phyloP scores from a whole-genome alignment of 2,329 filamentous ascomycete genomes.

The Aurifilum marmelostoma region DNA sequence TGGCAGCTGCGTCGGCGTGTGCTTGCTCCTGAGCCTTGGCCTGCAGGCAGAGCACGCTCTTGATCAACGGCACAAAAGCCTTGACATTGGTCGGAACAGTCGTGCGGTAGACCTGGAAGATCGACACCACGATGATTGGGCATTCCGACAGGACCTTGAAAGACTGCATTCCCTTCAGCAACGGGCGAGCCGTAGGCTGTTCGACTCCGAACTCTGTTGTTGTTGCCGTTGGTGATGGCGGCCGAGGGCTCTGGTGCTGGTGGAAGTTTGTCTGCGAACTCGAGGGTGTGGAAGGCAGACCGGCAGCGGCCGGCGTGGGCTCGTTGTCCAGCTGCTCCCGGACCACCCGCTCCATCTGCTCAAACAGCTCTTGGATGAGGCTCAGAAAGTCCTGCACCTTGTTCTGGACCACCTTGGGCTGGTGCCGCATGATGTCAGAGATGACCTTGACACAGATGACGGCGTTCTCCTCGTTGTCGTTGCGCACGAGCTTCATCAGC shows the following conservation, averaged over 20 bases:
- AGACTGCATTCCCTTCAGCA: slow-evolving; percentile 94
- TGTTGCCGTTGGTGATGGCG: slow-evolving; percentile 85
- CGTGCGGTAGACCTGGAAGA: slow-evolving; percentile 88
- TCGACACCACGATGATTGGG: slow-evolving; percentile 96
- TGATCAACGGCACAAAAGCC: slow-evolving; percentile 91
- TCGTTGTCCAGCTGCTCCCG: slow-evolving; percentile 90
- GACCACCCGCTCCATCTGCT: slow-evolving; percentile 94
- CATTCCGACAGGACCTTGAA: slow-evolving; percentile 99
- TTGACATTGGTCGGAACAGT: slow-evolving; percentile 85
- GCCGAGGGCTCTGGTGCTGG: slow-evolving; percentile 68
- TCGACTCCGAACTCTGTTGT: slow-evolving; percentile 81
- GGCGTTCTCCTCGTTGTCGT: slow-evolving; percentile 98
- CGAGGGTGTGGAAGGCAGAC: slow-evolving; percentile 68
- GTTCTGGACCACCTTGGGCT: slow-evolving; percentile 75
- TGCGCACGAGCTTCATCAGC: slow-evolving; percentile 83
- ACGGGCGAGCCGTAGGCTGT: slow-evolving; percentile 75
- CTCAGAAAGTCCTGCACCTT: slow-evolving; percentile 89
- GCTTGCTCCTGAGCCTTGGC: slow-evolving; percentile 92
- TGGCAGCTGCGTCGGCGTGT: slow-evolving; percentile 79
- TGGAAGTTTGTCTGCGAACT: slow-evolving; percentile 74
- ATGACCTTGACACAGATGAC: slow-evolving; percentile 98
- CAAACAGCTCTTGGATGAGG: slow-evolving; percentile 93
- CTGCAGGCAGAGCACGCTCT: slow-evolving; percentile 83
- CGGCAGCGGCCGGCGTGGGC: slow-evolving; percentile 56
- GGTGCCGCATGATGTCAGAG: slow-evolving; percentile 94